Conservation (phyloP, 148 eudicot species). For the Fallopia convolvulus region DNA sequence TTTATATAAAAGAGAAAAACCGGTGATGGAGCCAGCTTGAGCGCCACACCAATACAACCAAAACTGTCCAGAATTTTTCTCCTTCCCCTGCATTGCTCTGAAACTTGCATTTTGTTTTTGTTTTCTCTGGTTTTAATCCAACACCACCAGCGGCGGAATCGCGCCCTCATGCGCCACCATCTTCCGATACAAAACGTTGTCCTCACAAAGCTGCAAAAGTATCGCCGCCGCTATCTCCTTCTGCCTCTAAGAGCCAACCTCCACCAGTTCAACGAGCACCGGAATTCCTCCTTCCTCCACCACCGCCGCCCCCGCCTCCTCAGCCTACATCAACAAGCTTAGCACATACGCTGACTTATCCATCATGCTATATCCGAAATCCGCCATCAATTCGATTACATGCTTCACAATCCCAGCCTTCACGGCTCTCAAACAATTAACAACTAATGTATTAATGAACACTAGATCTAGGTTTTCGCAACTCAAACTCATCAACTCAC, state of each 20-base stretch:
- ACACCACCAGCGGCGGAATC: constrained; percentile 78
- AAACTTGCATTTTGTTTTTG: too few relatives aligned
- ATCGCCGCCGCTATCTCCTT: constrained; percentile 79
- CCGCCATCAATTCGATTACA: constrained; percentile 77
- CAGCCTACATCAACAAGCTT: constrained; percentile 35
- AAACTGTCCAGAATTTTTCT: too few relatives aligned
- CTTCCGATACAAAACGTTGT: constrained; percentile 47
- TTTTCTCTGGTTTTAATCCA: too few relatives aligned
- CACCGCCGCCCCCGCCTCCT: constrained; percentile 48
- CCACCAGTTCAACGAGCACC: constrained; percentile 75
- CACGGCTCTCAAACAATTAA: constrained; percentile 55
- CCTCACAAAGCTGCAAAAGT: constrained; percentile 60
- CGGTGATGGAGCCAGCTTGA: too few relatives aligned
- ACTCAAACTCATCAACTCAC: too few relatives aligned
- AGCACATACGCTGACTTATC: constrained; percentile 78
- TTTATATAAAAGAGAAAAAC: too few relatives aligned
- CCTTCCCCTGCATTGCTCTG: too few relatives aligned
- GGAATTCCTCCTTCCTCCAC: constrained; percentile 88
- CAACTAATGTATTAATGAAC: too few relatives aligned
- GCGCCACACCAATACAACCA: too few relatives aligned
- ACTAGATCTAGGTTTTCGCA: too few relatives aligned
- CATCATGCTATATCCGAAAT: constrained; percentile 75
- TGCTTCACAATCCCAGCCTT: constrained; percentile 74
- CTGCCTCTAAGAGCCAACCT: constrained; percentile 68
- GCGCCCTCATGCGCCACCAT: constrained; percentile 96